phyloP scores from a whole-genome alignment of 306 rosid species.

The Inga oerstediana region DNA sequence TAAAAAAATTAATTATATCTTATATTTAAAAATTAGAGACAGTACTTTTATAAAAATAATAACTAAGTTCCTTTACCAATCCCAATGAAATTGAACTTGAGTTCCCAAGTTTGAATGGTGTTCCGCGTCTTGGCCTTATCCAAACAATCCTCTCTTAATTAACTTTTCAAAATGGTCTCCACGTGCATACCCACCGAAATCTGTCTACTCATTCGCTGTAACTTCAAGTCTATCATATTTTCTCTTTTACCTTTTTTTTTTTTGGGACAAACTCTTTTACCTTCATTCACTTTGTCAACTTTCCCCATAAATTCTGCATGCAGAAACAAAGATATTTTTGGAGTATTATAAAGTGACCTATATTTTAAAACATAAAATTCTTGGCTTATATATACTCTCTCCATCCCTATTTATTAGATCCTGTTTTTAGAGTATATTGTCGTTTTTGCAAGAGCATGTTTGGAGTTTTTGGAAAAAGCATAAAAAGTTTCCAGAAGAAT shows the following conservation, averaged over 20 bases:
- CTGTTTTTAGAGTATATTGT: not conserved
- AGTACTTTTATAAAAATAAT: not conserved
- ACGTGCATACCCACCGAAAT: not conserved
- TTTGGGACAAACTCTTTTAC: not conserved
- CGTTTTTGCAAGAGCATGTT: not conserved
- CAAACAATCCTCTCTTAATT: not conserved
- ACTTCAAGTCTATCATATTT: not conserved
- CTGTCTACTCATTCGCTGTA: not conserved
- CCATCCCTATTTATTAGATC: too few relatives aligned
- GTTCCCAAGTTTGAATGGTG: constrained; percentile 3
- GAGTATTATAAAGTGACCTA: not conserved
- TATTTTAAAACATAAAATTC: too few relatives aligned
- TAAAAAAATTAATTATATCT: too few relatives aligned
- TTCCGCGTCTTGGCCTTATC: not conserved
- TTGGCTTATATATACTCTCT: too few relatives aligned
- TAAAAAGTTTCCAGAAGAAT: not conserved
- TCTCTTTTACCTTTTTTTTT: not conserved
- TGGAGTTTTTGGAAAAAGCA: not conserved
- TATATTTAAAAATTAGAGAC: accelerated
- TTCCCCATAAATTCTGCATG: not conserved
- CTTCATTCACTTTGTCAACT: not conserved
- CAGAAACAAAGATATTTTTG: not conserved
- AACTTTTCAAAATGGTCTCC: not conserved
- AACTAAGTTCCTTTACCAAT: not conserved
- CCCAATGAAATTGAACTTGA: constrained; percentile 7